Evolutionary conservation across 2,329 filamentous ascomycete genomes (phyloP).

Genomic region (Westerdykella aurantiaca): DNA sequence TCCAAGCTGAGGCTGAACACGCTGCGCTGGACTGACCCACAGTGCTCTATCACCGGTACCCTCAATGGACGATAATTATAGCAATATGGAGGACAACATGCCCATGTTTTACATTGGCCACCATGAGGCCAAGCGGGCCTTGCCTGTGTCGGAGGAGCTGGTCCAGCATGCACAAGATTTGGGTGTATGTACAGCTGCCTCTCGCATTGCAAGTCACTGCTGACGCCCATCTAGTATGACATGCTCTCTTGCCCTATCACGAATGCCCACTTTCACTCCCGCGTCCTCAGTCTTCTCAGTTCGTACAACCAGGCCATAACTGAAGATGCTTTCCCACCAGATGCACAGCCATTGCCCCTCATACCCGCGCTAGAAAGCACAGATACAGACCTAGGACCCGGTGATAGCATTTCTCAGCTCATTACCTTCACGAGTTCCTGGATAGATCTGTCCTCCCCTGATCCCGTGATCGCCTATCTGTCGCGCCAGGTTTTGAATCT

Average conservation of each 20-base stretch:
- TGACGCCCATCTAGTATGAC: slow-evolving; percentile 57
- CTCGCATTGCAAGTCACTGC: background rate
- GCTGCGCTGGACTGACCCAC: no score
- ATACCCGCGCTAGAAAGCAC: slow-evolving; percentile 65
- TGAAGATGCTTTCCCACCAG: slow-evolving; percentile 37
- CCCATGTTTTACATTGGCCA: slow-evolving; percentile 66
- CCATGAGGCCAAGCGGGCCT: slow-evolving; percentile 60
- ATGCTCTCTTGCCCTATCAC: slow-evolving; percentile 76
- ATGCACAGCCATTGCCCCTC: slow-evolving; percentile 40
- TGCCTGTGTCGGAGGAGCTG: slow-evolving; percentile 58
- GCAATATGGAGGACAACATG: slow-evolving; percentile 30
- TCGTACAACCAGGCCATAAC: slow-evolving; percentile 48
- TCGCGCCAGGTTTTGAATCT: slow-evolving; percentile 86
- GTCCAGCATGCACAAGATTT: slow-evolving; percentile 63
- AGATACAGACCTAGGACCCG: slow-evolving; percentile 69
- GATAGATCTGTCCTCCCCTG: slow-evolving; percentile 81
- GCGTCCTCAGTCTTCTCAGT: slow-evolving; percentile 59
- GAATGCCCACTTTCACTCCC: slow-evolving; percentile 63
- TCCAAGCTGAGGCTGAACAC: no score
- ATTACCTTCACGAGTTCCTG: slow-evolving; percentile 80
- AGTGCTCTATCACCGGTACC: background rate
- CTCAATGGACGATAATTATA: slow-evolving; percentile 27
- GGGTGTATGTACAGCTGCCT: slow-evolving; percentile 50
- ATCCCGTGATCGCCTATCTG: slow-evolving; percentile 76
- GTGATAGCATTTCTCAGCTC: slow-evolving; percentile 63